Base-by-base conservation (phyloP, 2,329 filamentous ascomycete genomes). In the Claviceps cyperi region DNA sequence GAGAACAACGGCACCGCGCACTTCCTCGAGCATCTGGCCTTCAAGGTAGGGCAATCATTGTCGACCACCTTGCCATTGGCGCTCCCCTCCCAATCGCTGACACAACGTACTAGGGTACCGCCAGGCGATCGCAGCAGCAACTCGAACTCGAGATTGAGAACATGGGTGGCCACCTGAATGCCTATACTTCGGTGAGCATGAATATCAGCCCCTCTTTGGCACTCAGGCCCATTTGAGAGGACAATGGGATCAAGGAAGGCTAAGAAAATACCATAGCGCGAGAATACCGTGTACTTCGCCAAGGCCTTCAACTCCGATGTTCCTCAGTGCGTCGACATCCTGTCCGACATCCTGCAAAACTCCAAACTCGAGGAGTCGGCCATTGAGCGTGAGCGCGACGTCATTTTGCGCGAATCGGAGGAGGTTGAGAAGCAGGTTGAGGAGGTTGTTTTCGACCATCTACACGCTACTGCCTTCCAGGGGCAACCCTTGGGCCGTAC, bases 341-440 rank as follows among this genome's bases (percentile, higher is more conserved):
- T 98, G 55, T 86, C 92, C 76, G 92, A 98, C 69, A 98, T 98
- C 67, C 86, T 98, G 55, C 92, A 97, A 72, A 94, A 98, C 82
- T 97, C 92, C 59, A 96, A 94, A 77, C 88, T 98, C 67, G 92
- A 98, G 74, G 75, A 81, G 64, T 75, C 79, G 52, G 91, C 92
- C 62, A 96, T 92, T 66, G 90, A 98, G 78, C 86, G 94, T 60
- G 92, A 98, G 78, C 86, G 92, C 67, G 91, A 96, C 73, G 94
- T 98, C 65, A 98, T 98, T 67, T 82, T 98, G 63, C 85, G 92
- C 64, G 92, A 98, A 74, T 92, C 94, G 63, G 92, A 98, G 75
- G 92, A 98, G 78, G 94, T 98, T 59, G 92, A 98, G 80, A 98
- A 98, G 81, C 91, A 97, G 76, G 77, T 97, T 52, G 94, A 98